phyloP scores from a whole-genome alignment of 108 stramenopile genomes.

The Fistulifera pelliculosa region DNA sequence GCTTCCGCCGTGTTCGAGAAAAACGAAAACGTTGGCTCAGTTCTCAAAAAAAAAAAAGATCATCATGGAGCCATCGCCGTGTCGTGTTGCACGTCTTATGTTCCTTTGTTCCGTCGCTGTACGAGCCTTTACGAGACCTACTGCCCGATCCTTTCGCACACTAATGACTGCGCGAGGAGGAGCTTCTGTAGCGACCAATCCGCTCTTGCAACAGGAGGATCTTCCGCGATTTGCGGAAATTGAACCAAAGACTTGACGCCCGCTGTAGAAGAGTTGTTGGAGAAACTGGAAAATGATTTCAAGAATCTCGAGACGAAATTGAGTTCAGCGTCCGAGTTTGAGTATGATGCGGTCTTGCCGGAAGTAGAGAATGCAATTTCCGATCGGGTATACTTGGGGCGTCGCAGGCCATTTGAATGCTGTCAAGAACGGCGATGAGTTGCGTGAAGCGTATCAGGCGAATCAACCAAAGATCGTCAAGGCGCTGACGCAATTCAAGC shows the following conservation, averaged over 20 bases:
- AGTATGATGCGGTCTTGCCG: slow-evolving; percentile 67
- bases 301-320: slow-evolving; percentile 46
- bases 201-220: slow-evolving; percentile 66
- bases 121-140: no score
- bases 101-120: no score
- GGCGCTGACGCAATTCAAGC: slow-evolving; percentile 78
- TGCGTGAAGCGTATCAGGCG: slow-evolving; percentile 85
- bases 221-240: slow-evolving; percentile 83
- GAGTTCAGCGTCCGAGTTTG: not conserved
- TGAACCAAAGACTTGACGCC: slow-evolving; percentile 70
- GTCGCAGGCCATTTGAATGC: slow-evolving; percentile 94
- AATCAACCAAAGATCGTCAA: slow-evolving; percentile 89
- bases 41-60: no score
- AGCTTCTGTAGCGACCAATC: slow-evolving; percentile 39
- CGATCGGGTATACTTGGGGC: slow-evolving; percentile 86
- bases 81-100: no score
- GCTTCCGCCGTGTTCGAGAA: no score
- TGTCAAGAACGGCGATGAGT: slow-evolving; percentile 91
- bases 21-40: no score
- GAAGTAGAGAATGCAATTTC: slow-evolving; percentile 68
- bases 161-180: no score
- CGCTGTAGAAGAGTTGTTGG: slow-evolving; percentile 61
- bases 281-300: slow-evolving; percentile 64
- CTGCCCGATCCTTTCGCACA: no score
- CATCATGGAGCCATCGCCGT: no score